These are phyloP conservation scores for Sporisorium sorghi DNA, from an alignment of 1,284 basidiomycete genomes.

Conservation along the genomic window DNA sequence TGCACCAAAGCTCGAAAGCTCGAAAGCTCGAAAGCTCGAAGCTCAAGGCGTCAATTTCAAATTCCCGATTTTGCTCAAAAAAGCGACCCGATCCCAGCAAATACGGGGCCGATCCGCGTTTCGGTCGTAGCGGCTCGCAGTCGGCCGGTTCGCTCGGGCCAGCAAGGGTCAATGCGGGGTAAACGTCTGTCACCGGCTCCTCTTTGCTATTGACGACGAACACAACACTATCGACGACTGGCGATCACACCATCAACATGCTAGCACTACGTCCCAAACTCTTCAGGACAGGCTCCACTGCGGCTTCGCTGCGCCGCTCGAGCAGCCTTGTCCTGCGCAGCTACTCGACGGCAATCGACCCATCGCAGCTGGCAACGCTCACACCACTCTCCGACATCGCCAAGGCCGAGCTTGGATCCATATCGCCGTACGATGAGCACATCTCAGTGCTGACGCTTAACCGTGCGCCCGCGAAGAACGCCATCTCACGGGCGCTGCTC, in stretches of 20 bases:
- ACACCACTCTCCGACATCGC: constrained; percentile 25
- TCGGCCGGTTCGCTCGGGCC: constrained; percentile 13
- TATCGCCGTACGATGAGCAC: constrained; percentile 41
- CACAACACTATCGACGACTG: neutral
- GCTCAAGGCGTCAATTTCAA: constrained; percentile 15
- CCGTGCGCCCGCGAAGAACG: constrained; percentile 86
- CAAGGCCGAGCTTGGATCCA: constrained; percentile 22
- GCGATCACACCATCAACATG: constrained; percentile 25
- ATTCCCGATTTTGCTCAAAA: constrained; percentile 16
- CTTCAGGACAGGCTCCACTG: constrained; percentile 7
- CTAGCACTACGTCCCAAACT: constrained; percentile 18
- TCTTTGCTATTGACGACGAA: neutral
- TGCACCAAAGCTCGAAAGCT: neutral
- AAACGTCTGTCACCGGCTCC: constrained; percentile 11
- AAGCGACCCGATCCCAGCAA: constrained; percentile 7
- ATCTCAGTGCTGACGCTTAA: constrained; percentile 75
- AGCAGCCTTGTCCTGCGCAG: constrained; percentile 15
- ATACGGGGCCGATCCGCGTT: neutral
- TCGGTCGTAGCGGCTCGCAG: constrained; percentile 28
- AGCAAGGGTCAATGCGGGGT: constrained; percentile 15
- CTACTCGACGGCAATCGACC: constrained; percentile 34
- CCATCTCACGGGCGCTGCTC: constrained; percentile 82
- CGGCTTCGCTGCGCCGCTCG: constrained; percentile 11
- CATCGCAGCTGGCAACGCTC: constrained; percentile 34
- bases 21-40: too few species aligned